Conservation (phyloP, 1,284 basidiomycete species). For the Retiboletus fuscus region DNA sequence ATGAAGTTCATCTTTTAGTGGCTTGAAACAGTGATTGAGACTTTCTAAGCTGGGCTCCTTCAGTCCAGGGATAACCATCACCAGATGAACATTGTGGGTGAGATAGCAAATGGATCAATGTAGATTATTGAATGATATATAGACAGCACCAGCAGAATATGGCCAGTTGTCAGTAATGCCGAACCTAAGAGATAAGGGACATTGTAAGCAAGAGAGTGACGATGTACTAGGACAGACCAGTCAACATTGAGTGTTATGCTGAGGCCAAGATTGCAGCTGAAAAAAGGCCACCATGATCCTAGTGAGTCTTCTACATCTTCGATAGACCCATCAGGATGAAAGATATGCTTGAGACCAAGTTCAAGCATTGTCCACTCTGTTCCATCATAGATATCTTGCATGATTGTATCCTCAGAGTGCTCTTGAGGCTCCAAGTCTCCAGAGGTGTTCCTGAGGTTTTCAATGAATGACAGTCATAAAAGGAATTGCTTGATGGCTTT, state of each 20-base stretch:
- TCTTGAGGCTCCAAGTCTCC: background rate
- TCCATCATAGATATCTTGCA: background rate
- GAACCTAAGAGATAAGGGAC: too few relatives aligned
- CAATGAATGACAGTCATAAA: background rate
- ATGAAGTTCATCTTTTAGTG: background rate
- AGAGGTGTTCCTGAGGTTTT: background rate
- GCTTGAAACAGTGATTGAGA: background rate
- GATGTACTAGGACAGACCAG: too few relatives aligned
- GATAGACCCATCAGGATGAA: background rate
- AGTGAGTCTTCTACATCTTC: background rate
- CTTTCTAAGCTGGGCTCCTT: background rate
- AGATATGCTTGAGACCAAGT: background rate
- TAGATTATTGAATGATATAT: background rate
- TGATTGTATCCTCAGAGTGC: background rate
- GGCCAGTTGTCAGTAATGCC: constrained; percentile 1
- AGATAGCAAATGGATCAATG: background rate
- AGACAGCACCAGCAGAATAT: constrained; percentile 5
- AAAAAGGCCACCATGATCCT: background rate
- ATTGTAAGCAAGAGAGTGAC: too few relatives aligned
- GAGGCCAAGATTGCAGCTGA: background rate
- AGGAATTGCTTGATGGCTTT: background rate
- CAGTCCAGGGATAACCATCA: background rate
- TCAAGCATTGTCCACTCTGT: constrained; percentile 1
- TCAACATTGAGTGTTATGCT: background rate
- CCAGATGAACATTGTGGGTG: background rate